Evolutionary conservation across 331 rosid species (phyloP).

Genomic region (Quercus lobata): DNA sequence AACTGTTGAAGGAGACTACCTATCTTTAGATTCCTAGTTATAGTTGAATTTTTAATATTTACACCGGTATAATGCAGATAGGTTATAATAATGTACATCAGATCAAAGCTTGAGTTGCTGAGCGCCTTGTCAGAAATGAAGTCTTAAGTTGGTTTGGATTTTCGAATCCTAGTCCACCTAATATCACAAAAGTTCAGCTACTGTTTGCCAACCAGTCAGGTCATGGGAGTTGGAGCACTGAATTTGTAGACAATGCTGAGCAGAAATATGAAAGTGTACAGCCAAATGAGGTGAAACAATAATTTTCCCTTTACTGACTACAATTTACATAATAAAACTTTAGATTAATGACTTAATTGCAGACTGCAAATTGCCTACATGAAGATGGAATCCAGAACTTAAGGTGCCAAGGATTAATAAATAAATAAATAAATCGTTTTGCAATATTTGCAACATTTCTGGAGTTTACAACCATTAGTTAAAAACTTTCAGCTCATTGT

Average conservation of each 20-base stretch:
- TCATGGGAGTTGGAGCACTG: neutral
- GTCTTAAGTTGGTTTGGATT: neutral
- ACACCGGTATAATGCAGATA: neutral
- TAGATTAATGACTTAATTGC: too few relatives aligned
- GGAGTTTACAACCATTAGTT: neutral
- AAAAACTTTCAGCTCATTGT: neutral
- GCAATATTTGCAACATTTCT: neutral
- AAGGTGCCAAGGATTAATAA: neutral
- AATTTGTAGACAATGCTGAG: neutral
- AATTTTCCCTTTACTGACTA: too few relatives aligned
- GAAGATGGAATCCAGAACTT: neutral
- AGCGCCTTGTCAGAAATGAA: neutral
- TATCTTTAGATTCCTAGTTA: too few relatives aligned
- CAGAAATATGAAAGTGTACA: too few relatives aligned
- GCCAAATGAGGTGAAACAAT: too few relatives aligned
- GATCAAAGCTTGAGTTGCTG: neutral
- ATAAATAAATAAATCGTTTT: neutral
- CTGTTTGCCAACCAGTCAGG: neutral
- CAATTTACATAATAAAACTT: too few relatives aligned
- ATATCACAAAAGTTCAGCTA: neutral
- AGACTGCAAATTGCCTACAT: neutral
- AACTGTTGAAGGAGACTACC: neutral
- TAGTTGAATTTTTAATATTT: neutral
- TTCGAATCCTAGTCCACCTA: neutral
- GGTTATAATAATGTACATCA: neutral